Evolutionary conservation across 805 yeast genomes (phyloP), one percentile per base, ranked within the genome.

Genomic region (Metschnikowia matae): DNA sequence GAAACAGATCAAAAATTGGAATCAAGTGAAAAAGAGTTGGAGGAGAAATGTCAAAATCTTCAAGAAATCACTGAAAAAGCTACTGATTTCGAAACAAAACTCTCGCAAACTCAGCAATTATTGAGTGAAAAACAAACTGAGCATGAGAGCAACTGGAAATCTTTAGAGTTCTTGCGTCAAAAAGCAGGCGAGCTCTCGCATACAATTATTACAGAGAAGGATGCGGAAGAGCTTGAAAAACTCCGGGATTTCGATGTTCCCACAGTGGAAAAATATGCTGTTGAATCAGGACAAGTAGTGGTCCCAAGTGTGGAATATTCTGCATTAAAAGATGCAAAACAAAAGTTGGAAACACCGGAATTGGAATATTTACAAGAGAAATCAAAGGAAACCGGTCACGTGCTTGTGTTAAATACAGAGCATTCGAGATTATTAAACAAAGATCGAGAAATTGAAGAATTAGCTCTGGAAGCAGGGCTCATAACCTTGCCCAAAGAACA

Each of bases 171-270:
- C 43, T 53, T 56, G 52, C 38, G 35, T 10, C 42, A 49, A 13
- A 47, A 51, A 35, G 54, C 51, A 13, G 29, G 21, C 6, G 37
- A 21, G 4, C 40, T 31, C 1, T 50, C 51, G 10, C 37, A 17
- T 32, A 44, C 48, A 13, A 20, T 54, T 17, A 6, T 57, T n/a
- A 14, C 54, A 2, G 26, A 15, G 17, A 51, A 46, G 1, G 47
- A 50, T 17, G 39, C 49, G 18, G 47, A 41, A 4, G 48, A 35
- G 13, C 33, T 33, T 14, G 44, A 50, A 38, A 29, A 43, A 13
- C 18, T 34, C 15, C 43, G 48, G 40, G n/a, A 45, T 15, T 44
- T 49, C 3, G 40, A 33, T 2, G 37, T 42, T 11, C 67, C 68
- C 0, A 53, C 55, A 1, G 29, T 66, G 6, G 56, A 58, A 35